A percentile compares a stretch with the other conserved stretches of the same genome.
Evolutionary conservation across 73 alveolate species (phyloP).

Genomic region (Tetrahymena borealis): DNA sequence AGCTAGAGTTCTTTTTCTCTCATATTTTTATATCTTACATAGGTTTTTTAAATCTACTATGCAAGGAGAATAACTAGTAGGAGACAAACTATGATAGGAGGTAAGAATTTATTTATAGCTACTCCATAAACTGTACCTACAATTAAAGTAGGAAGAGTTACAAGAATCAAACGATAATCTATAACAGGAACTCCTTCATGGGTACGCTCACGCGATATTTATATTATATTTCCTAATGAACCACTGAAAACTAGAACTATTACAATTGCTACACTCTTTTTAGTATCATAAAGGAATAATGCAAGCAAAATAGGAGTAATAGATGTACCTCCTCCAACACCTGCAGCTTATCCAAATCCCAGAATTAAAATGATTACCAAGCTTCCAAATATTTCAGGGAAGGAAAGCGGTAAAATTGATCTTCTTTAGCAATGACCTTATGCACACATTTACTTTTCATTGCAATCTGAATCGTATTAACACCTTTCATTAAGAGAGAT

Average conservation of each 20-base stretch:
- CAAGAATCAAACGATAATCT: neutral
- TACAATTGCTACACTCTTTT: neutral
- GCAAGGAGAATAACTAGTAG: neutral
- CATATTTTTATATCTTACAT: neutral
- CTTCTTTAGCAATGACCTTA: neutral
- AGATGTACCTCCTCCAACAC: neutral
- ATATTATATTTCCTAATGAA: neutral
- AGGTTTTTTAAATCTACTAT: neutral
- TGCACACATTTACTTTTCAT: neutral
- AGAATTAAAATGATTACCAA: neutral
- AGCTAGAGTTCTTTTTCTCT: neutral
- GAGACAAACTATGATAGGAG: neutral
- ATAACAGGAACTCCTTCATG: neutral
- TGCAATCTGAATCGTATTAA: neutral
- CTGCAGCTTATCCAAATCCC: neutral
- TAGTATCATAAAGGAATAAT: neutral
- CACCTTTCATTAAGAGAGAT: neutral
- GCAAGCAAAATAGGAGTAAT: neutral
- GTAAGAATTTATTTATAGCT: neutral
- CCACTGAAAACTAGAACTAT: neutral
- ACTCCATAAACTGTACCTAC: neutral
- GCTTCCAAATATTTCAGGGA: neutral
- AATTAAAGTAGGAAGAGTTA: neutral
- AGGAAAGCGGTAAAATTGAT: neutral
- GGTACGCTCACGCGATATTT: neutral